Base-by-base conservation (phyloP, 2,329 filamentous ascomycete genomes). In the Aspergillus intermedius region DNA sequence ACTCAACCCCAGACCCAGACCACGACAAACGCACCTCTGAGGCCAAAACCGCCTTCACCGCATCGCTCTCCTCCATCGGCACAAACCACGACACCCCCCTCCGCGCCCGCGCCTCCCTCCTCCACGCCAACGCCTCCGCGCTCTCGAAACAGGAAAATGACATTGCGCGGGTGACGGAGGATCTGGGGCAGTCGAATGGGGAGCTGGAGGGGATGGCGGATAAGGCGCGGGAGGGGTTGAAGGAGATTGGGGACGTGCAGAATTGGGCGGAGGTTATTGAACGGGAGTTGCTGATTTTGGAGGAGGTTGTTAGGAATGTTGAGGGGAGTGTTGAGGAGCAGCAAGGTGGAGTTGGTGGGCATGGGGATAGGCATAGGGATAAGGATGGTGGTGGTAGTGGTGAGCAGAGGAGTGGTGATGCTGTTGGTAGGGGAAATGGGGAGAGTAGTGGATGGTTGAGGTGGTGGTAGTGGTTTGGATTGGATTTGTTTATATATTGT, bases 241-340 rank as follows among this genome's bases (percentile, higher is more conserved):
- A 82, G 62, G 79, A 82, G 64, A 73, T 83, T 53, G 81, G 81
- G n/a, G 79, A 83, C 56, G 71, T 83, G 50, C 80, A 83, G 70
- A 82, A 82, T 57, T 83, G 80, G 79, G 78, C 80, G 17, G 80
- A 83, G 70, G 71, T 82, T 70, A 73, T 84, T 59, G 81, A 76
- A 60, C 58, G 70, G 53, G 73, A 75, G 63, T 55, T 76, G 44
- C 58, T 70, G 52, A 61, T 70, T 50, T 55, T 73, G 17, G 72
- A 74, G 61, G 70, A 74, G 56, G 66, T 66, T 51, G 55, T 72
- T 50, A 60, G 62, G 53, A 50, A 63, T 49, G 69, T 64, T 30
- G 70, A 72, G 54, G 61, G 57, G 47, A 56, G 58, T 15, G 55
- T 54, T 28, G 56, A 57, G 37, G 60, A 56, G 25, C 42, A 39